These are phyloP conservation scores for Annulohypoxylon maeteangense DNA, from an alignment of 495 filamentous ascomycete species.

Conservation along the genomic window DNA sequence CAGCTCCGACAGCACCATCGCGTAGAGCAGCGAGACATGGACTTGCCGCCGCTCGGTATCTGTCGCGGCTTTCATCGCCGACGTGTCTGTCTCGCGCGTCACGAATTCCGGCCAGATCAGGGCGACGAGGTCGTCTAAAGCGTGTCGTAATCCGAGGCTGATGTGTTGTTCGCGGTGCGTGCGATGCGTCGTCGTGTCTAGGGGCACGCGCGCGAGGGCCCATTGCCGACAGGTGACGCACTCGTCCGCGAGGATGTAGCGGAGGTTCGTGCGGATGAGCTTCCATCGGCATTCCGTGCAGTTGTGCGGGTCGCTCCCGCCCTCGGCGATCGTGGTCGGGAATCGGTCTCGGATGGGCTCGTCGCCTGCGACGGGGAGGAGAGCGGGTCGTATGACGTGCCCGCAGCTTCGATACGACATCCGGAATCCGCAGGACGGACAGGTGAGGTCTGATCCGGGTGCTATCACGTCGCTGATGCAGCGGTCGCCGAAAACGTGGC, in stretches of 20 bases:
- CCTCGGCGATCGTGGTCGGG: constrained; percentile 44
- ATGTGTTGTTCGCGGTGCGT: constrained; percentile 33
- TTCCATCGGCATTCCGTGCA: constrained; percentile 44
- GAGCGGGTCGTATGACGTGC: constrained; percentile 38
- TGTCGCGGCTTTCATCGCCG: constrained; percentile 22
- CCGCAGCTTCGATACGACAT: constrained; percentile 40
- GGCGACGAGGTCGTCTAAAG: constrained; percentile 27
- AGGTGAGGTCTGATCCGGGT: constrained; percentile 19
- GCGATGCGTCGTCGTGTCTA: constrained; percentile 33
- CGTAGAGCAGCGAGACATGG: constrained; percentile 41
- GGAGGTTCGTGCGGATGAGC: constrained; percentile 28
- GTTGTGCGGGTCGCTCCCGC: constrained; percentile 26
- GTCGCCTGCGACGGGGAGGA: constrained; percentile 25
- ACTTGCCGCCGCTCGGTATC: constrained; percentile 38
- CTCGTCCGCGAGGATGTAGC: constrained; percentile 36
- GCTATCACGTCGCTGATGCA: constrained; percentile 31
- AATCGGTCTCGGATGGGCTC: constrained; percentile 39
- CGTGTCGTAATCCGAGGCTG: constrained; percentile 16
- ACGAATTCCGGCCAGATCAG: constrained; percentile 42
- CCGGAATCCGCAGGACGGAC: constrained; percentile 41
- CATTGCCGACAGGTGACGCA: constrained; percentile 40
- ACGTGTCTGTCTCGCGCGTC: constrained; percentile 37
- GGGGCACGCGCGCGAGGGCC: not conserved
- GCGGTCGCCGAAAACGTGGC: constrained; percentile 47
- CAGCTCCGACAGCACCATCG: constrained; percentile 40